A percentile compares a stretch with the other conserved stretches of the same genome.
phyloP scores from a whole-genome alignment of 1,284 basidiomycete species.

The Ceratobasidium theobromae region DNA sequence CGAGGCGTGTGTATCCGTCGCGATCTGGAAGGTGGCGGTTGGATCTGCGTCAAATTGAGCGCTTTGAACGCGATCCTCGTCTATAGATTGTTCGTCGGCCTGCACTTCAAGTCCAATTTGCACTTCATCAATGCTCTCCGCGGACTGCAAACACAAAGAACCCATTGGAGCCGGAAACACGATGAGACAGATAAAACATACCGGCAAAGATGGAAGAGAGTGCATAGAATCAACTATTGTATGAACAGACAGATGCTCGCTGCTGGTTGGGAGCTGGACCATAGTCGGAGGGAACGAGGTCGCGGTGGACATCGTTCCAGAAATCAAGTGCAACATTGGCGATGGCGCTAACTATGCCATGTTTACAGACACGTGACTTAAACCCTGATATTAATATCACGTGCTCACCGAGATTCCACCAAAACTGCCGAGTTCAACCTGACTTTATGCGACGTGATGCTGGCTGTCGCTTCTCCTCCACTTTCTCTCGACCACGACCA shows the following conservation, averaged over 20 bases:
- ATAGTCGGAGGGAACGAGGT: conserved; percentile 4
- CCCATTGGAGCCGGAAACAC: neutral
- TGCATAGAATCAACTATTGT: neutral
- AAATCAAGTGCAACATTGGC: neutral
- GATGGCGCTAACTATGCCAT: neutral
- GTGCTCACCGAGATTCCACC: conserved; percentile 11
- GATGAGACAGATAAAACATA: neutral
- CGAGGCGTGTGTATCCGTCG: neutral
- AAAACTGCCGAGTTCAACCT: conserved; percentile 2
- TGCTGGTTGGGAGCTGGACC: neutral
- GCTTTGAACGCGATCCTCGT: neutral
- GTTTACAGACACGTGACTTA: conserved; percentile 11
- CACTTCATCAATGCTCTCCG: neutral
- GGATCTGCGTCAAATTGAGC: neutral
- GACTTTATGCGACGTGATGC: conserved; percentile 2
- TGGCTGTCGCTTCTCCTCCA: conserved; percentile 18
- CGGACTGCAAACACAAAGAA: conserved; percentile 2
- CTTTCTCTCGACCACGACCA: neutral
- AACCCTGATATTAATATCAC: neutral
- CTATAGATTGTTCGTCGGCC: neutral
- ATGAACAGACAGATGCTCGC: neutral
- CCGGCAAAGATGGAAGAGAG: neutral
- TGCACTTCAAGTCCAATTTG: neutral
- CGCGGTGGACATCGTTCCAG: neutral
- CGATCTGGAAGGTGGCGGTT: neutral